Base-by-base conservation (phyloP, 2,329 filamentous ascomycete genomes). In the Ceratocystis alfenasii region DNA sequence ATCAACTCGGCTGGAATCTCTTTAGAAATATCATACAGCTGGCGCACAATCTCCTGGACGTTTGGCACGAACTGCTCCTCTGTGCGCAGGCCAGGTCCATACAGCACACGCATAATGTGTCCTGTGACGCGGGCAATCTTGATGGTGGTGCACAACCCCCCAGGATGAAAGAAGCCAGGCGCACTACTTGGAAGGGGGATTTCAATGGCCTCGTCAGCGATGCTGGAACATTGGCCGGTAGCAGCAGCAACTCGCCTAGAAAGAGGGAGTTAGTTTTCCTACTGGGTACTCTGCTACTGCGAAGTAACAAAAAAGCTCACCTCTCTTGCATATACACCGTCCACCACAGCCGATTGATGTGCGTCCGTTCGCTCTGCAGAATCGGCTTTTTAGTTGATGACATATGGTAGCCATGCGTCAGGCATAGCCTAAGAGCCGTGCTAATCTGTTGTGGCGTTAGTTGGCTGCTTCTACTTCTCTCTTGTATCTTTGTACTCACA, bases 261-360 rank as follows among this genome's bases (percentile, higher is more conserved):
- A 10, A 5, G 30, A 15, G 3, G 5, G 41, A 7, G 53, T 67
- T 64, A 67, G 62, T 46, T 15, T 59, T 22, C 33, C 7, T 36
- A 10, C n/a, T 17, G 5, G 45, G 28, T 17, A n/a, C 30, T 55
- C 33, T 20, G 3, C 28, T 62, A 15, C 3, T 4, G 36, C 5
- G 36, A 2, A 28, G 41, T 8, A 6, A 28, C 12, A n/a, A n/a
- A 36, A 30, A 12, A 3, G 22, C 67, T 57, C n/a, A 71, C 72
- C 72, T 68, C 65, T 73, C 72, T 64, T 73, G 72, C 71, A 72
- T 72, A 8, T 72, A 72, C 2, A 72, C 69, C 2, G 71, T 72
- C 71, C 71, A 72, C 70, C 71, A 72, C 17, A 72, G 67, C 5
- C 71, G 69, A 1, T 72, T 72, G 25, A 71, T 68, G 10, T 72